These are phyloP conservation scores for Areca catechu DNA, from an alignment of 176 grass and related monocot species.

Conservation along the genomic window DNA sequence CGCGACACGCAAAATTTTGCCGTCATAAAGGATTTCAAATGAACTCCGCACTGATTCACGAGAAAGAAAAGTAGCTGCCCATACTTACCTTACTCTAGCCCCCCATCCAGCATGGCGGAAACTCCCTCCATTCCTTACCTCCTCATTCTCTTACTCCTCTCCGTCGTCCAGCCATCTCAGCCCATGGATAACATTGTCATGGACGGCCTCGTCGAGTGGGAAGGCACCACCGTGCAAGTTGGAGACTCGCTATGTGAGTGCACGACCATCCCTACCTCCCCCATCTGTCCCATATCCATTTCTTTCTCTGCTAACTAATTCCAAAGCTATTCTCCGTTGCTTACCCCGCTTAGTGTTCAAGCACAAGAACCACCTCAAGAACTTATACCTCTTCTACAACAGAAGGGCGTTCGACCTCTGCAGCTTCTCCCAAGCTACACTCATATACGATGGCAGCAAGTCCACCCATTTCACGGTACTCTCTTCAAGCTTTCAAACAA, in stretches of 20 bases:
- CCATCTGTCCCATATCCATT: not conserved
- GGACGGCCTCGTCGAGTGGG: not conserved
- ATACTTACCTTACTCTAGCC: too few species aligned
- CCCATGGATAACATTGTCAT: not conserved
- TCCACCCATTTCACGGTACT: conserved; percentile 1
- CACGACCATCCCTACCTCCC: too few species aligned
- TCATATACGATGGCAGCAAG: conserved; percentile 5
- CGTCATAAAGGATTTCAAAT: too few species aligned
- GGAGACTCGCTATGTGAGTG: conserved; percentile 4
- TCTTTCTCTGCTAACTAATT: not conserved
- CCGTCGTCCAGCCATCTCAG: not conserved
- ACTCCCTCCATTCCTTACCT: not conserved
- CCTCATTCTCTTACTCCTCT: not conserved
- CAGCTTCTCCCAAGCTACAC: not conserved
- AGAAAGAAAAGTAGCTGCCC: too few species aligned
- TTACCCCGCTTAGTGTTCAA: not conserved
- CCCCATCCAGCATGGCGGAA: not conserved
- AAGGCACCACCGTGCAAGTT: not conserved
- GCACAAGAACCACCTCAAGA: not conserved
- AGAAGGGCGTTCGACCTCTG: conserved; percentile 10
- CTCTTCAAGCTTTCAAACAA: not conserved
- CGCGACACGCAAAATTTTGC: too few species aligned
- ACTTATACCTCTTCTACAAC: conserved; percentile 5
- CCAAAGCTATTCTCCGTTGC: too few species aligned
- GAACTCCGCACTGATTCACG: too few species aligned